Conservation (phyloP, 164 flowering plant species). For the Vitis riparia region DNA sequence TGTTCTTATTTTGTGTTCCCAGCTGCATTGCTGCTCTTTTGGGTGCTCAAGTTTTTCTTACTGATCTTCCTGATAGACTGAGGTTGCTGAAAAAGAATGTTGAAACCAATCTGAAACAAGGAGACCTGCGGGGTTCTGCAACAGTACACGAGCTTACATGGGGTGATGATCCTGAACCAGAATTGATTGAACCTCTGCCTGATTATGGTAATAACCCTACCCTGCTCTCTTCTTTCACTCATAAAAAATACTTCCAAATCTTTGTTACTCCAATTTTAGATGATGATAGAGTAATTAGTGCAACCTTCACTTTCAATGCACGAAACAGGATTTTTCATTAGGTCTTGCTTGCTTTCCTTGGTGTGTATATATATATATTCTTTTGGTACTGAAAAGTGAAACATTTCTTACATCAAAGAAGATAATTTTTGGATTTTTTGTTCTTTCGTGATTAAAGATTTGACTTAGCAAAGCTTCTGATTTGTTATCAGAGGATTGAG, state of each 20-base stretch:
- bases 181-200: slow-evolving; percentile 57
- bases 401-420: no score
- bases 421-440: no score
- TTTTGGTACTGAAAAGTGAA: no score
- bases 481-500: no score
- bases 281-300: no score
- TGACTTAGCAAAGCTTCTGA: no score
- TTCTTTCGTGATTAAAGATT: no score
- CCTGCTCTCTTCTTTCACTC: neutral
- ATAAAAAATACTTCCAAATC: neutral
- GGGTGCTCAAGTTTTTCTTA: slow-evolving; percentile 73
- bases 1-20: slow-evolving; percentile 19
- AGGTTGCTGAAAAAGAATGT: slow-evolving; percentile 80
- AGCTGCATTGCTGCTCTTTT: slow-evolving; percentile 89
- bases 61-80: slow-evolving; percentile 87
- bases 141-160: slow-evolving; percentile 66
- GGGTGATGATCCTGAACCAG: slow-evolving; percentile 70
- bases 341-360: no score
- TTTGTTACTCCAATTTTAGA: no score
- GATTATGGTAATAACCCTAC: slow-evolving; percentile 57
- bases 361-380: no score
- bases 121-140: slow-evolving; percentile 59
- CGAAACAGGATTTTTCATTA: no score
- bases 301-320: no score
- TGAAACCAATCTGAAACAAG: slow-evolving; percentile 56